Base-by-base conservation (phyloP, 2,329 filamentous ascomycete genomes). In the Phialocephala subalpina region DNA sequence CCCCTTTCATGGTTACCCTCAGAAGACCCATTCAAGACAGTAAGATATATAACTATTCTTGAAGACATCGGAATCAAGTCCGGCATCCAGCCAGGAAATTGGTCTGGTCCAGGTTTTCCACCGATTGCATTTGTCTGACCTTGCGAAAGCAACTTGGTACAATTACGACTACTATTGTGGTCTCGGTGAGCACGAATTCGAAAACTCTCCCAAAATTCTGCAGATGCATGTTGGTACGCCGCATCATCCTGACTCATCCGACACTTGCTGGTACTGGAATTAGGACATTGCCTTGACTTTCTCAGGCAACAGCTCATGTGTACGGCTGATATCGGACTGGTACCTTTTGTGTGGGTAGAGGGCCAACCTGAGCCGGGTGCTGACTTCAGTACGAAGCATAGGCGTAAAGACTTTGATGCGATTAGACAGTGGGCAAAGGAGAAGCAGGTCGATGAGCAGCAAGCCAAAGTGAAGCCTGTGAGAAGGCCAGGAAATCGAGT, bases 31-130 rank as follows among this genome's bases (percentile, higher is more conserved):
- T n/a, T n/a, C n/a, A n/a, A n/a, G n/a, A 35, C 22, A 27, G n/a
- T 49, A 25, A 49, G 52, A 12, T 18, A 5, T 20, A 60, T 35
- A 16, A 35, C 14, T 12, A 27, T 56, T 4, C 27, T 27, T 5
- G 52, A 56, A n/a, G 18, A 36, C 20, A 4, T 56, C 16, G 52
- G 27, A 7, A 20, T 56, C 11, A 56, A 33, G 52, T 56, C 52
- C 7, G 25, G 25, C 9, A 56, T 56, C 8, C 52, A 25, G 7
- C 27, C 27, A 56, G 52, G 52, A 56, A 52, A 60, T 64, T 8
- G 62, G 56, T 40, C 59, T 59, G 33, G 35, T 64, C 3, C 40
- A 64, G 22, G 62, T 64, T 14, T 59, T 59, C 18, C 62, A 64
- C 58, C 35, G 49, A n/a, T 22, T 64, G 22, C 56, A 64, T 22